A percentile compares a stretch with the other conserved stretches of the same genome.
Conservation (phyloP, 148 eudicot genomes). For the Chenopodium quinoa region DNA sequence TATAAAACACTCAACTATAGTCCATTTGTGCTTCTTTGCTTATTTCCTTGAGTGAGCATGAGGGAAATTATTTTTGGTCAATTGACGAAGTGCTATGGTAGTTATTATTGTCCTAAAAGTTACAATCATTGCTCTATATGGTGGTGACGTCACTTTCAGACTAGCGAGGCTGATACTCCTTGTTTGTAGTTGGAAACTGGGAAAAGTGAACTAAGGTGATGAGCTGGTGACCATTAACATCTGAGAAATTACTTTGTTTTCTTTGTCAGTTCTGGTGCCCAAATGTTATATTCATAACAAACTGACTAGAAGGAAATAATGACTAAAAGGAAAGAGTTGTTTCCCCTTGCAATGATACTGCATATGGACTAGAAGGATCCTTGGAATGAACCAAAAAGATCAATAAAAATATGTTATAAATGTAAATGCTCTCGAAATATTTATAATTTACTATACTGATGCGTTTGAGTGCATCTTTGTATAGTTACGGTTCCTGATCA, state of each 20-base stretch:
- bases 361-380: slow-evolving; percentile 5
- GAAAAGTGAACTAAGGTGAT: neutral
- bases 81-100: neutral
- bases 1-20: neutral
- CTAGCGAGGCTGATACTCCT: neutral
- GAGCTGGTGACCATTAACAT: neutral
- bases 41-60: neutral
- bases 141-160: neutral
- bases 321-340: neutral
- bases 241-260: neutral
- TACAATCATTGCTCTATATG: neutral
- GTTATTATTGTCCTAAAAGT: neutral
- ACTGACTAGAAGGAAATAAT: neutral
- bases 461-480: slow-evolving; percentile 24
- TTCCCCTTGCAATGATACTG: neutral
- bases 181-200: neutral
- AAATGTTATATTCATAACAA: neutral
- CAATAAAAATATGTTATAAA: neutral
- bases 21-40: neutral
- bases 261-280: neutral
- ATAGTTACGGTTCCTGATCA: slow-evolving; percentile 78
- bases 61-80: neutral
- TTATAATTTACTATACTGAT: slow-evolving; percentile 3
- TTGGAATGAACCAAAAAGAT: neutral
- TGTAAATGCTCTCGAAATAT: neutral